phyloP scores from a whole-genome alignment of 2,329 filamentous ascomycete species.

The Pseudocercospora fijiensis region DNA sequence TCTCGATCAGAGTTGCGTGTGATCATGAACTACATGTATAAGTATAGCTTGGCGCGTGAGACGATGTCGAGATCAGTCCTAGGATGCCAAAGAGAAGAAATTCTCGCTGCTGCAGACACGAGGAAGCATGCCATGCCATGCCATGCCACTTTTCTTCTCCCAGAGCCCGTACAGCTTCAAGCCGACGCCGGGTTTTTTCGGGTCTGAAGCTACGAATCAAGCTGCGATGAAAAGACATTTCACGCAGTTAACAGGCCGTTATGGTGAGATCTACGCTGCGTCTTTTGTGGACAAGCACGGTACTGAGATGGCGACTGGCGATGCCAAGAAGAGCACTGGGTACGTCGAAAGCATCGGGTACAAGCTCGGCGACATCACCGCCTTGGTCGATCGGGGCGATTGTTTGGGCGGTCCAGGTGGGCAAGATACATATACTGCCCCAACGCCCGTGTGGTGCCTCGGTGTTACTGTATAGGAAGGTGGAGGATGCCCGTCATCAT shows the following conservation, averaged over 20 bases:
- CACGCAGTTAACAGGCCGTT: slow-evolving; percentile 63
- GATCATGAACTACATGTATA: background rate
- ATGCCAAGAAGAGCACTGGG: slow-evolving; percentile 84
- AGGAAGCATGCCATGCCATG: slow-evolving; percentile 88
- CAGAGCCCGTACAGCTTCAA: slow-evolving; percentile 93
- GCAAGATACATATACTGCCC: background rate
- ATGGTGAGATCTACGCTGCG: slow-evolving; percentile 74
- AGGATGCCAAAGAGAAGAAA: slow-evolving; percentile 61
- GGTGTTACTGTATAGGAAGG: background rate
- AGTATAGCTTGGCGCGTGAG: background rate
- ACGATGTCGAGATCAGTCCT: slow-evolving; percentile 52
- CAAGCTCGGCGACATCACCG: slow-evolving; percentile 37
- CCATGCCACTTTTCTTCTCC: slow-evolving; percentile 91
- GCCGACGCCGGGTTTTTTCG: slow-evolving; percentile 76
- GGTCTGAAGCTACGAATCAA: slow-evolving; percentile 76
- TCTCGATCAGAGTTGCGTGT: background rate
- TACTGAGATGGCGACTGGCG: slow-evolving; percentile 75
- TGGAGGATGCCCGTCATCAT: too few relatives aligned
- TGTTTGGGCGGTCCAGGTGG: background rate
- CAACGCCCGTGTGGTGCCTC: background rate
- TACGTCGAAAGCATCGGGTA: slow-evolving; percentile 84
- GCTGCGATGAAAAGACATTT: slow-evolving; percentile 80
- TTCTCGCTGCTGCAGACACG: slow-evolving; percentile 86
- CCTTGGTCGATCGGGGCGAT: background rate
- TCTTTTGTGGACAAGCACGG: slow-evolving; percentile 88